Conservation (phyloP, 192 early-diverging fungal genomes). For the Gonapodya sp. region DNA sequence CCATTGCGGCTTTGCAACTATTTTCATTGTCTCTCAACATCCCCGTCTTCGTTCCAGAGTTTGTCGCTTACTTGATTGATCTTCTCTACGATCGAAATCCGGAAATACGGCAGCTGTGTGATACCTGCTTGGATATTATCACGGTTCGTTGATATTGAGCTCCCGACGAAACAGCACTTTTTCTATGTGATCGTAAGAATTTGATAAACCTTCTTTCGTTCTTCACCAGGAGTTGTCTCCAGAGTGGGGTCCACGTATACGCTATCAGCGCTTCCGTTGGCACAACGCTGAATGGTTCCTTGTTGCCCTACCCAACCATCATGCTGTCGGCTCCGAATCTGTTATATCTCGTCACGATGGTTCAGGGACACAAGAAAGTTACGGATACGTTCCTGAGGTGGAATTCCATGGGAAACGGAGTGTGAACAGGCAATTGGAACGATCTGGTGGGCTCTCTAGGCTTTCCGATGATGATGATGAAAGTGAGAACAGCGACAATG, state of each 20-base stretch:
- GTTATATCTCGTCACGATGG: not conserved
- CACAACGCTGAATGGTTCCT: conserved; percentile 46
- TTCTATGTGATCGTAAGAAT: not conserved
- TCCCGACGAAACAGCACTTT: conserved; percentile 14
- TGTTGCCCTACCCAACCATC: not conserved
- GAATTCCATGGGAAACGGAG: not conserved
- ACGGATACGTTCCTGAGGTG: not conserved
- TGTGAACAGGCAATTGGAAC: not conserved
- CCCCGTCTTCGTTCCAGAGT: conserved; percentile 24
- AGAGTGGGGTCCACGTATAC: conserved; percentile 39
- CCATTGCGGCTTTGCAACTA: conserved; percentile 1
- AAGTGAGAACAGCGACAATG: not conserved
- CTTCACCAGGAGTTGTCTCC: conserved; percentile 37
- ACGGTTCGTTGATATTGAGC: conserved; percentile 21
- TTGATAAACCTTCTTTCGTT: not conserved
- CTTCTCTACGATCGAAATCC: conserved; percentile 46
- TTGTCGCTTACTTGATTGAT: conserved; percentile 46
- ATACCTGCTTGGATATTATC: conserved; percentile 44
- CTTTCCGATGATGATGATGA: not conserved
- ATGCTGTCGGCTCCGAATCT: not conserved
- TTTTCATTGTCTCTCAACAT: no score
- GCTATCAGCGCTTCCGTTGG: conserved; percentile 44
- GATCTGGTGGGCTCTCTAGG: not conserved
- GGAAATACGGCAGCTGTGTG: conserved; percentile 44
- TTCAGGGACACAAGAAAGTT: not conserved